A percentile compares a stretch with the other conserved stretches of the same genome.
phyloP scores from a whole-genome alignment of 345 rosid genomes.

The Eucalyptus tenuipes region DNA sequence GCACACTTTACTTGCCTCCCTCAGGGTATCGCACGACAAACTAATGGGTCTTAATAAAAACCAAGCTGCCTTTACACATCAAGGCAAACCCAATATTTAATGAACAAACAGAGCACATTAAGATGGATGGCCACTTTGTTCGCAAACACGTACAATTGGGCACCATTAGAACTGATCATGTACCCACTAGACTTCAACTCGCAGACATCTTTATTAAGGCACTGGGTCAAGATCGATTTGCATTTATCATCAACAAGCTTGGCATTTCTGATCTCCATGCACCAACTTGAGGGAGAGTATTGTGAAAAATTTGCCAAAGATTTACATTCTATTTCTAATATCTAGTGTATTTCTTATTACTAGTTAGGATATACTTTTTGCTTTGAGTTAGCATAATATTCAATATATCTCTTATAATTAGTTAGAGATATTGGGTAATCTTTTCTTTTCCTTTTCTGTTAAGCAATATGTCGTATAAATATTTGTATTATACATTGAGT shows the following conservation, averaged over 20 bases:
- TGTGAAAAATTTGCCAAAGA: no score
- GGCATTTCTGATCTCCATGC: background rate
- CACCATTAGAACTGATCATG: background rate
- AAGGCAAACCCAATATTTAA: background rate
- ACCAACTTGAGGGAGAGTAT: background rate
- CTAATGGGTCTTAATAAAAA: background rate
- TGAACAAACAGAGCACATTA: background rate
- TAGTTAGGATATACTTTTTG: background rate
- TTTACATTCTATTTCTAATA: background rate
- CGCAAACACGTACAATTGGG: background rate
- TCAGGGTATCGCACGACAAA: background rate
- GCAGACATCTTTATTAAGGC: background rate
- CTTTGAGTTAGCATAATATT: background rate
- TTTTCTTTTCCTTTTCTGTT: background rate
- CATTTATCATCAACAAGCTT: background rate
- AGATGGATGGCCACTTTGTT: background rate
- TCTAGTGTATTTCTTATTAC: no score
- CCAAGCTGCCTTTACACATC: background rate
- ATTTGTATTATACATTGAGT: background rate
- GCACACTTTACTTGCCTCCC: background rate
- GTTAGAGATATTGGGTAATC: background rate
- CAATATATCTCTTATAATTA: background rate
- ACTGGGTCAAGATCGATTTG: background rate
- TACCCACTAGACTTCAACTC: background rate
- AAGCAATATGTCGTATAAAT: constrained; percentile 3